Evolutionary conservation across 148 eudicot genomes (phyloP).

Genomic region (Arbutus unedo): DNA sequence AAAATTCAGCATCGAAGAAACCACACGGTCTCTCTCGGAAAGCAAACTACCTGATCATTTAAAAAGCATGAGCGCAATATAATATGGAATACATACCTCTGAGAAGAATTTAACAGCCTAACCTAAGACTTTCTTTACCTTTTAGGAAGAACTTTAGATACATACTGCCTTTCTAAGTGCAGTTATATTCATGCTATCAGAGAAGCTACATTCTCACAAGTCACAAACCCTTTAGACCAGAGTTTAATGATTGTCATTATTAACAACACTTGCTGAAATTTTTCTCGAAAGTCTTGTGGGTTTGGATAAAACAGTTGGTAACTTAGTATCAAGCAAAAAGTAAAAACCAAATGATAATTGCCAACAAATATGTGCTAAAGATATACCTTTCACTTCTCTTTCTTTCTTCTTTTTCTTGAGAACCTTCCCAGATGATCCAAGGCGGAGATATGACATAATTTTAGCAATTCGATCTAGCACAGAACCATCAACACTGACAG

Average conservation of each 20-base stretch:
- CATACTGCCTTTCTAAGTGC: neutral
- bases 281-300: neutral
- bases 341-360: slow-evolving; percentile 8
- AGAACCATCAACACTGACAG: slow-evolving; percentile 94
- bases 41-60: neutral
- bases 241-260: neutral
- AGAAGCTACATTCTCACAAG: neutral
- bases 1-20: neutral
- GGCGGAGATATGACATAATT: slow-evolving; percentile 95
- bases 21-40: neutral
- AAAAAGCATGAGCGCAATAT: neutral
- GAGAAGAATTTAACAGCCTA: neutral
- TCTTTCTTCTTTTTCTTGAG: slow-evolving; percentile 96
- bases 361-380: neutral
- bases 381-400: slow-evolving; percentile 62
- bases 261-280: neutral
- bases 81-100: neutral
- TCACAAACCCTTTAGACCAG: neutral
- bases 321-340: neutral
- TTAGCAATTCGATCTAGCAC: slow-evolving; percentile 94
- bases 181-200: neutral
- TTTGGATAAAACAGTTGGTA: neutral
- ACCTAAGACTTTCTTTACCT: neutral
- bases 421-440: slow-evolving; percentile 98
- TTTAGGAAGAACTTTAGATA: neutral